phyloP scores from a whole-genome alignment of 495 filamentous ascomycete genomes.

The Podospora pseudocomata region DNA sequence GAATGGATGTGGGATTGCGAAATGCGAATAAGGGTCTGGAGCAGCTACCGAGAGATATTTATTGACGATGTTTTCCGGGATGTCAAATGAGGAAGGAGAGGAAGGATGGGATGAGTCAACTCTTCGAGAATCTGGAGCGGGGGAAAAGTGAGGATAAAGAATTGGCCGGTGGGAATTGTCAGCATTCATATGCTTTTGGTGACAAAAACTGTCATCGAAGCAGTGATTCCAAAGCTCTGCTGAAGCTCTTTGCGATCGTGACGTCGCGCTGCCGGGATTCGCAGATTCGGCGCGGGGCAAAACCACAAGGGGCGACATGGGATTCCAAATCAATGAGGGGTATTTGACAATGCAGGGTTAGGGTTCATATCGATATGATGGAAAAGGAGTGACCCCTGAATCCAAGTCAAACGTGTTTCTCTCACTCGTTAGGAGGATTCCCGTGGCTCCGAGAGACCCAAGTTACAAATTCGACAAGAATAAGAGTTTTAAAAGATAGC shows the following conservation, averaged over 20 bases:
- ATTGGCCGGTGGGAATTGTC: neutral
- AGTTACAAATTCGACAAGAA: too few species aligned
- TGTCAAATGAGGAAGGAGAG: neutral
- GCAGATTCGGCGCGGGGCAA: neutral
- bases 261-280: neutral
- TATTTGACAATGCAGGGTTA: neutral
- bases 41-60: neutral
- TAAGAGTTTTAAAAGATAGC: too few species aligned
- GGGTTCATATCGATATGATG: neutral
- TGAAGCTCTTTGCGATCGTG: neutral
- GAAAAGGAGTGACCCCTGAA: slow-evolving; percentile 6
- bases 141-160: neutral
- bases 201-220: neutral
- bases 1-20: slow-evolving; percentile 16
- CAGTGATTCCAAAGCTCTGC: slow-evolving; percentile 2
- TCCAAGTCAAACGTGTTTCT: neutral
- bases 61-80: neutral
- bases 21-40: neutral
- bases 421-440: too few species aligned
- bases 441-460: too few species aligned
- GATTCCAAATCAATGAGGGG: neutral
- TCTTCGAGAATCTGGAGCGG: neutral
- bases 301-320: neutral
- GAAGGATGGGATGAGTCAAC: neutral
- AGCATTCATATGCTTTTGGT: neutral